Percentiles rank a stretch among this genome's conserved stretches.
These are phyloP conservation scores for Ceratocystis eucalypticola DNA, from an alignment of 2,329 filamentous ascomycete species.

Conservation along the genomic window DNA sequence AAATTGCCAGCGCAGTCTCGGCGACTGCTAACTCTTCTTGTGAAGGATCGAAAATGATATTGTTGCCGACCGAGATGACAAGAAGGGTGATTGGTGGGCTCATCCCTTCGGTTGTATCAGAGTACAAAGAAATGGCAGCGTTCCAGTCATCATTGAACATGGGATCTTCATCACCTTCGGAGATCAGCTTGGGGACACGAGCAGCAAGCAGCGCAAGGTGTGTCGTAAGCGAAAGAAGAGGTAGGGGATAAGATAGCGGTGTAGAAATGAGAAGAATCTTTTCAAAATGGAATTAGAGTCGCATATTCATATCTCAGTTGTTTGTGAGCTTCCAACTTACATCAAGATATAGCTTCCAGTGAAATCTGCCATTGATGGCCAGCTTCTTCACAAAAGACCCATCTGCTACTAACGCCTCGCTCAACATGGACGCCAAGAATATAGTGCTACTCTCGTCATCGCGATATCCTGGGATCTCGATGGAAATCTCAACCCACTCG, in stretches of 20 bases:
- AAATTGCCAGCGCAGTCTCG: conserved; percentile 76
- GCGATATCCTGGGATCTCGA: conserved; percentile 80
- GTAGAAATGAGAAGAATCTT: conserved; percentile 89
- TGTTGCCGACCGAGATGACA: conserved; percentile 72
- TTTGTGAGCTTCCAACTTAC: conserved; percentile 40
- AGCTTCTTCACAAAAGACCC: conserved; percentile 56
- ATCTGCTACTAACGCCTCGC: conserved; percentile 68
- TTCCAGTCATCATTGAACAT: conserved; percentile 98
- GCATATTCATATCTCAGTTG: not conserved
- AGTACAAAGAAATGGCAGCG: conserved; percentile 64
- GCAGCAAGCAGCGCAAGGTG: conserved; percentile 87
- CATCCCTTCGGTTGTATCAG: conserved; percentile 28
- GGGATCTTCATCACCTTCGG: conserved; percentile 85
- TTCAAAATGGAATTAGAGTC: conserved; percentile 16
- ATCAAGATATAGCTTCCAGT: conserved; percentile 94
- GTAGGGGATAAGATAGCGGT: conserved; percentile 82
- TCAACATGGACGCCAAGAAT: conserved; percentile 77
- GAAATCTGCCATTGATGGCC: conserved; percentile 80
- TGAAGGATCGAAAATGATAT: conserved; percentile 86
- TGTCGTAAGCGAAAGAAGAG: conserved; percentile 80
- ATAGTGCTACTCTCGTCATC: conserved; percentile 86
- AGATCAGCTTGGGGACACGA: conserved; percentile 69
- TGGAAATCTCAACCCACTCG: conserved; percentile 78
- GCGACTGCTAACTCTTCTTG: conserved; percentile 88
- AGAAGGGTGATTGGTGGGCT: conserved; percentile 81